Conservation (phyloP, 106 monocot species). For the Allium fistulosum region DNA sequence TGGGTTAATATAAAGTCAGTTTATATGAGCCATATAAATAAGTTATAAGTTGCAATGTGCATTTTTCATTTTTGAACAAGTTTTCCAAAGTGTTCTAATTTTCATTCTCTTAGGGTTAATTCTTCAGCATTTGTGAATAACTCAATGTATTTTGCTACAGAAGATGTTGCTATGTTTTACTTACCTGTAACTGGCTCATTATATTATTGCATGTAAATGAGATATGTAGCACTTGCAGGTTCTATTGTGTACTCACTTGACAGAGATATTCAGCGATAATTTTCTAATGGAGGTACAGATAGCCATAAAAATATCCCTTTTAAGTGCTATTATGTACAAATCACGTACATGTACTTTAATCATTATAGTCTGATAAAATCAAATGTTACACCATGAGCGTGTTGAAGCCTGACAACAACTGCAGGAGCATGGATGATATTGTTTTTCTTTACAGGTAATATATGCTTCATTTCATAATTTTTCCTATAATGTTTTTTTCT, state of each 20-base stretch:
- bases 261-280: conserved; percentile 73
- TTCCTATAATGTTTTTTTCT: conserved; percentile 1
- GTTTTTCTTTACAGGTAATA: conserved; percentile 76
- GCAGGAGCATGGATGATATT: conserved; percentile 47
- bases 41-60: no score
- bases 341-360: not conserved
- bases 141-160: not conserved
- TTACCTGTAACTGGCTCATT: no score
- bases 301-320: no score
- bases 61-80: no score
- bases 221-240: conserved; percentile 35
- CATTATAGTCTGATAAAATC: conserved; percentile 64
- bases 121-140: no score
- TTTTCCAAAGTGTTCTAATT: no score
- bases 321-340: no score
- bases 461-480: not conserved
- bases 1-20: no score
- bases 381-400: conserved; percentile 89
- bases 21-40: no score
- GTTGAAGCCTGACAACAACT: conserved; percentile 51
- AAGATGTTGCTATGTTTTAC: not conserved
- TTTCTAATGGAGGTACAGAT: conserved; percentile 43
- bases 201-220: no score
- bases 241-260: conserved; percentile 86
- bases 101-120: no score